These are phyloP conservation scores for Fusarium sublunatum DNA, from an alignment of 2,329 filamentous ascomycete genomes.

Conservation along the genomic window DNA sequence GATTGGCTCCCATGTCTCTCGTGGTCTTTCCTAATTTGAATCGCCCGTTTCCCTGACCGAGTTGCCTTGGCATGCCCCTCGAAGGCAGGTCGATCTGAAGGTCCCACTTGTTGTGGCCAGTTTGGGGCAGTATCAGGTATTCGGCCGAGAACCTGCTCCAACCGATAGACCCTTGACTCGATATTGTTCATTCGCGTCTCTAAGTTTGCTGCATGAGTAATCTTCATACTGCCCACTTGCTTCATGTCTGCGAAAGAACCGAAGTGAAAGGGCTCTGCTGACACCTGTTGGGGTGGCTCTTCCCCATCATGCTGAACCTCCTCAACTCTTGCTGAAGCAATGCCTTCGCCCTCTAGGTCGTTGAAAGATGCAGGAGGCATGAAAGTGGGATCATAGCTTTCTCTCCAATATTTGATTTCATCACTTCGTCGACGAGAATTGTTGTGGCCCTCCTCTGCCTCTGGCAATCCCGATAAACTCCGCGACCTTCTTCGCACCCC, in stretches of 20 bases:
- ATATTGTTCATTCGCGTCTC: slow-evolving; percentile 64
- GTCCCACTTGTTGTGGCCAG: slow-evolving; percentile 50
- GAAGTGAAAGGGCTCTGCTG: slow-evolving; percentile 66
- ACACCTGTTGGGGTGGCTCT: slow-evolving; percentile 51
- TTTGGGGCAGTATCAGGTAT: slow-evolving; percentile 60
- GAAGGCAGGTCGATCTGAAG: slow-evolving; percentile 44
- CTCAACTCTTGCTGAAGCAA: slow-evolving; percentile 46
- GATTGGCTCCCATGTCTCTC: slow-evolving; percentile 31
- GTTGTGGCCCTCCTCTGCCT: slow-evolving; percentile 50
- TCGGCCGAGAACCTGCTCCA: slow-evolving; percentile 65
- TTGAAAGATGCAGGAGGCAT: slow-evolving; percentile 64
- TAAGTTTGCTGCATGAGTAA: slow-evolving; percentile 65
- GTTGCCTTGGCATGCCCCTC: slow-evolving; percentile 25
- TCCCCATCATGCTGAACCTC: slow-evolving; percentile 48
- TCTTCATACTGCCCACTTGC: slow-evolving; percentile 66
- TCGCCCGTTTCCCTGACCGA: not conserved
- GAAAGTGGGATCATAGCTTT: slow-evolving; percentile 66
- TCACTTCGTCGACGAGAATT: slow-evolving; percentile 66
- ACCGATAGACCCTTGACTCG: slow-evolving; percentile 62
- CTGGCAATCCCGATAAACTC: slow-evolving; percentile 67
- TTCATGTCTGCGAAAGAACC: slow-evolving; percentile 59
- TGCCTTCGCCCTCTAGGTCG: slow-evolving; percentile 53
- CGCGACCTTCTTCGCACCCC: slow-evolving; percentile 66
- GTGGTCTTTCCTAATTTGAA: slow-evolving; percentile 8
- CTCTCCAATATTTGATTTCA: slow-evolving; percentile 73